Percentiles rank a stretch among this genome's conserved stretches.
Evolutionary conservation across 495 filamentous ascomycete species (phyloP).

Genomic region (Neurospora sp.): DNA sequence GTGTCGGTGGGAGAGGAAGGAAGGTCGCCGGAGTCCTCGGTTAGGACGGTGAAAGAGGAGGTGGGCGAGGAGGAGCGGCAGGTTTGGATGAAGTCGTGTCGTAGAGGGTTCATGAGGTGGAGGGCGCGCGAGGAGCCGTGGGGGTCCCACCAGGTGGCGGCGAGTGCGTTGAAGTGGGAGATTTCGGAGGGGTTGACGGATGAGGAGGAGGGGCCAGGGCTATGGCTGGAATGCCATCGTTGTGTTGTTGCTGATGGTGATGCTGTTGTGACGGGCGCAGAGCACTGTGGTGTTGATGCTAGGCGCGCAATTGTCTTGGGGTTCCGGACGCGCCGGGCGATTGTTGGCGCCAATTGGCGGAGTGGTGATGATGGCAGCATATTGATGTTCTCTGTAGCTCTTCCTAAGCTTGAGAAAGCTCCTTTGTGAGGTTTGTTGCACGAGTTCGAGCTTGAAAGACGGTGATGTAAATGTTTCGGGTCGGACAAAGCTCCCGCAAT

Average conservation of each 20-base stretch:
- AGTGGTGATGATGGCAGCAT: not conserved
- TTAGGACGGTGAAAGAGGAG: not conserved
- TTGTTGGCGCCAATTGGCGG: slow-evolving; percentile 1
- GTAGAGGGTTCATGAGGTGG: slow-evolving; percentile 95
- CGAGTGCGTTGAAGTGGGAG: slow-evolving; percentile 87
- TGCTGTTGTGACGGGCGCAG: not conserved
- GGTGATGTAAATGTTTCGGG: not conserved
- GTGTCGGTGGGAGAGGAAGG: not conserved
- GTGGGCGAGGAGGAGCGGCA: slow-evolving; percentile 45
- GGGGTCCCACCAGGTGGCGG: slow-evolving; percentile 95
- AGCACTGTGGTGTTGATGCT: slow-evolving; percentile 1
- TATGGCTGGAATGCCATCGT: not conserved
- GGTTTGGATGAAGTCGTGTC: slow-evolving; percentile 76
- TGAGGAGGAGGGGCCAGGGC: slow-evolving; percentile 19
- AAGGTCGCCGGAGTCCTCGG: not conserved
- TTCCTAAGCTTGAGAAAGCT: not conserved
- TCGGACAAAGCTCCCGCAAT: not conserved
- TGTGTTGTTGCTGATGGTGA: not conserved
- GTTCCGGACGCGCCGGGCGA: slow-evolving; percentile 1
- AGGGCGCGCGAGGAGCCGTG: slow-evolving; percentile 85
- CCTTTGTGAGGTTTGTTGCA: not conserved
- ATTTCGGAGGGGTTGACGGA: slow-evolving; percentile 80
- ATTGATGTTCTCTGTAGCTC: not conserved
- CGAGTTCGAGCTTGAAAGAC: not conserved
- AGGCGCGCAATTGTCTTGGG: not conserved